phyloP scores from a whole-genome alignment of 2,329 filamentous ascomycete species.

The Colletotrichum euphorbiae region DNA sequence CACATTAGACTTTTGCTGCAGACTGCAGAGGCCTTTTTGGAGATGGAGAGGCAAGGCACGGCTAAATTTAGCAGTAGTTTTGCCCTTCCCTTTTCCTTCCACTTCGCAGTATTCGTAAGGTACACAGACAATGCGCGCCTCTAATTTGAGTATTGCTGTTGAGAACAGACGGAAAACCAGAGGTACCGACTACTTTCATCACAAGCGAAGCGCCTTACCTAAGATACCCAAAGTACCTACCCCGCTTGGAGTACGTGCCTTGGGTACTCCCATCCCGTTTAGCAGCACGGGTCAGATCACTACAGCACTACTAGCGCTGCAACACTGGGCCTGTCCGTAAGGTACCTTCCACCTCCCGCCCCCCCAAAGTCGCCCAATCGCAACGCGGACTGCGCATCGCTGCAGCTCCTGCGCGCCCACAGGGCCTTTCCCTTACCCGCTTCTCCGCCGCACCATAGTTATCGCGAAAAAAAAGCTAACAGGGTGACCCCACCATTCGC shows the following conservation, averaged over 20 bases:
- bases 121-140: conserved; percentile 18
- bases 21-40: not conserved
- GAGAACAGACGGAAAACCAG: conserved; percentile 11
- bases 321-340: conserved; percentile 15
- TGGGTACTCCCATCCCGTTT: not conserved
- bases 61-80: conserved; percentile 25
- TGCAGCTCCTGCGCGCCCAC: conserved; percentile 2
- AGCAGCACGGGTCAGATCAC: conserved; percentile 5
- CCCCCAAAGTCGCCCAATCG: conserved; percentile 5
- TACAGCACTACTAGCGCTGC: conserved; percentile 26
- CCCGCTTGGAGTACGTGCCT: not conserved
- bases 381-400: not conserved
- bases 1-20: conserved; percentile 21
- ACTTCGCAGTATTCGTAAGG: too few relatives aligned
- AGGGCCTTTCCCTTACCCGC: conserved; percentile 25
- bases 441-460: conserved; percentile 40
- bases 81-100: not conserved
- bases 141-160: not conserved
- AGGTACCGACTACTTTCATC: not conserved
- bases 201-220: not conserved
- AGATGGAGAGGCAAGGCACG: not conserved
- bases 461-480: conserved; percentile 41
- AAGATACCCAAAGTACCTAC: not conserved
- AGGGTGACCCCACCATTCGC: conserved; percentile 40
- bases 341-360: not conserved